Evolutionary conservation across 2,329 filamentous ascomycete genomes (phyloP).

Genomic region (Hypoxylon sp.): DNA sequence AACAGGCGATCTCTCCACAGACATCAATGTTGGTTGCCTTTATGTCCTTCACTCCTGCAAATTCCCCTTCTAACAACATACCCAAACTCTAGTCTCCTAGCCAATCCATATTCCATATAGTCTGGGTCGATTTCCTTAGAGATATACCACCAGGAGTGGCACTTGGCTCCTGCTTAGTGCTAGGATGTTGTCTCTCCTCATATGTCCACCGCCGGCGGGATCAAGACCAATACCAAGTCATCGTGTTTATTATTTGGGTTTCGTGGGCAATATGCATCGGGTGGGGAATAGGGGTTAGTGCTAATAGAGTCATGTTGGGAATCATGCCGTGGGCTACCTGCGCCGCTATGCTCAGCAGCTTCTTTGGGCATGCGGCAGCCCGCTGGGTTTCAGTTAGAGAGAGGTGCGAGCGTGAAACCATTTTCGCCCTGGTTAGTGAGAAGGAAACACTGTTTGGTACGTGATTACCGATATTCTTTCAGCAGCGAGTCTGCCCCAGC

Average conservation of each 20-base stretch:
- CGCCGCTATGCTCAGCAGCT: slow-evolving; percentile 41
- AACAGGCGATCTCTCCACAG: slow-evolving; percentile 11
- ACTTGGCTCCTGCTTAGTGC: slow-evolving; percentile 39
- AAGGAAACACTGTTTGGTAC: background rate
- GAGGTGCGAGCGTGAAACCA: background rate
- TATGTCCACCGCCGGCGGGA: slow-evolving; percentile 38
- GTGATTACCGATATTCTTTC: background rate
- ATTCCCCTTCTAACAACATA: slow-evolving; percentile 5
- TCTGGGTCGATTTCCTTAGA: slow-evolving; percentile 20
- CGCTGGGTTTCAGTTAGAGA: slow-evolving; percentile 22
- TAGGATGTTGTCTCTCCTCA: slow-evolving; percentile 43
- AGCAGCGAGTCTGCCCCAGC: no score
- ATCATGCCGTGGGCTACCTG: slow-evolving; percentile 41
- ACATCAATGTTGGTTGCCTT: slow-evolving; percentile 25
- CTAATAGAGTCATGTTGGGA: slow-evolving; percentile 37
- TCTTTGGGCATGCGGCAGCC: slow-evolving; percentile 33
- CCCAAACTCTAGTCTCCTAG: slow-evolving; percentile 15
- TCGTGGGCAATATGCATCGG: slow-evolving; percentile 36
- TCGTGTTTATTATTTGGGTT: slow-evolving; percentile 37
- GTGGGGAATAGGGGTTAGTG: slow-evolving; percentile 31
- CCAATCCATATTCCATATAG: slow-evolving; percentile 14
- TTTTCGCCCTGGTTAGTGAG: slow-evolving; percentile 6
- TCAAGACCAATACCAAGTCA: slow-evolving; percentile 38
- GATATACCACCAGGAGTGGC: slow-evolving; percentile 34
- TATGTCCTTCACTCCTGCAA: background rate